Evolutionary conservation across 257 asterid species (phyloP).

Genomic region (Salvia miltiorrhiza): DNA sequence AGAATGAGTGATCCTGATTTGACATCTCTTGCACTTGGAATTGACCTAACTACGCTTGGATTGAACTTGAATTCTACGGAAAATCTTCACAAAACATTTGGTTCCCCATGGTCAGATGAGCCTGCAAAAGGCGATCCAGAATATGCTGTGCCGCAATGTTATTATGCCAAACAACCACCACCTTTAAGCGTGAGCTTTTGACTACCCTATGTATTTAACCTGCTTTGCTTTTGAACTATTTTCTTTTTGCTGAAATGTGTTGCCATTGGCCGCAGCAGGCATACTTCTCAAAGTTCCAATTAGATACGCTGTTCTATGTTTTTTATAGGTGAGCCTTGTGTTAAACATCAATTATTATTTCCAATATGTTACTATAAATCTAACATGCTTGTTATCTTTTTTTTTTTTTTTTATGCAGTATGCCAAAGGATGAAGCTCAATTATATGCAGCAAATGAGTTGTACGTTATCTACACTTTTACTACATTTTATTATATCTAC

Average conservation of each 20-base stretch:
- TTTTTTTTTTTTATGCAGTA: slow-evolving; percentile 50
- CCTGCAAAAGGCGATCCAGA: slow-evolving; percentile 95
- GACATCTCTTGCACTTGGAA: slow-evolving; percentile 93
- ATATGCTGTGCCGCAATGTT: slow-evolving; percentile 89
- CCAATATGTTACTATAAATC: slow-evolving; percentile 1
- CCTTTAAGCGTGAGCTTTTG: slow-evolving; percentile 66
- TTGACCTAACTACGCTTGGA: slow-evolving; percentile 90
- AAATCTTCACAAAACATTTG: slow-evolving; percentile 78
- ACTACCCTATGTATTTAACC: slow-evolving; percentile 5
- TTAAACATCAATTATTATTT: slow-evolving; percentile 14
- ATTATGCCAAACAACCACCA: slow-evolving; percentile 78
- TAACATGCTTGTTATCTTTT: slow-evolving; percentile 17
- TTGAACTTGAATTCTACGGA: slow-evolving; percentile 90
- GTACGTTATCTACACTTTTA: slow-evolving; percentile 45
- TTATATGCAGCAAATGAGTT: slow-evolving; percentile 88
- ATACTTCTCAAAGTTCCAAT: slow-evolving; percentile 77
- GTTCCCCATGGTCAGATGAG: slow-evolving; percentile 98
- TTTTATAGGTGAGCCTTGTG: slow-evolving; percentile 61
- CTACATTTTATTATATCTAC: too few relatives aligned
- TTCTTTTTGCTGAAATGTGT: slow-evolving; percentile 33
- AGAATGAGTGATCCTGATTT: slow-evolving; percentile 86
- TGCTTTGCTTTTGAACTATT: neutral
- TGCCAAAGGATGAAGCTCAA: slow-evolving; percentile 98
- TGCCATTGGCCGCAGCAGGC: slow-evolving; percentile 68
- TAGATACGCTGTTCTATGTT: slow-evolving; percentile 80